Percentiles rank a stretch among this genome's conserved stretches.
phyloP scores from a whole-genome alignment of 2,329 filamentous ascomycete species.

The Aureobasidium namibiae region DNA sequence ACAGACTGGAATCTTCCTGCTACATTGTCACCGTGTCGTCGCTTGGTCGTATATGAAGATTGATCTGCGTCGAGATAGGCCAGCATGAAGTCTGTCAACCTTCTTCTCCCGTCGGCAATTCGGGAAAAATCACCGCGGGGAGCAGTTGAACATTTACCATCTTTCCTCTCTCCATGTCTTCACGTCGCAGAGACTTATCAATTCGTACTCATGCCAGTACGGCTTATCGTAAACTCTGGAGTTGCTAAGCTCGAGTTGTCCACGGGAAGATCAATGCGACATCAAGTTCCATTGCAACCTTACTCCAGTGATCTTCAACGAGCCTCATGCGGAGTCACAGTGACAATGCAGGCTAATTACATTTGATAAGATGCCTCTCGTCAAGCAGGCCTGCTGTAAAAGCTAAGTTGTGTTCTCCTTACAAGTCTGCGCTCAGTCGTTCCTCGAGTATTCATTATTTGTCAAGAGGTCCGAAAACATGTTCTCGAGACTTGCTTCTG shows the following conservation, averaged over 20 bases:
- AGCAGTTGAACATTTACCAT: no score
- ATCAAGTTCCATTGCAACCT: background rate
- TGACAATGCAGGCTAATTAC: no score
- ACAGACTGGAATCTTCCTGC: background rate
- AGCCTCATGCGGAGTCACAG: background rate
- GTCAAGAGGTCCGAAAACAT: background rate
- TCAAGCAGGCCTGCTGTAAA: background rate
- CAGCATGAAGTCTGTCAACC: background rate
- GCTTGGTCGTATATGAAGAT: background rate
- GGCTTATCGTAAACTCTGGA: background rate
- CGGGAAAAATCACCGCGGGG: background rate
- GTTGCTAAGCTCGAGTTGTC: background rate
- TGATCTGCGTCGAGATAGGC: background rate
- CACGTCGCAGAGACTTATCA: background rate
- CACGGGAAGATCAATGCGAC: background rate
- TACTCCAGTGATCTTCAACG: background rate
- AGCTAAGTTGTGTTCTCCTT: background rate
- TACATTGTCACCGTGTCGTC: background rate
- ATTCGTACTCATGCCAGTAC: background rate
- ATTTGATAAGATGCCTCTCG: no score
- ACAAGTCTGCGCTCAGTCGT: background rate
- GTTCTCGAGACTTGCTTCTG: background rate
- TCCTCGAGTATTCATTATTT: background rate
- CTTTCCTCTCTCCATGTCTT: background rate
- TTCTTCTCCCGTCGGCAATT: background rate